A percentile compares a stretch with the other conserved stretches of the same genome.
These are phyloP conservation scores for Suillus paluster DNA, from an alignment of 768 basidiomycete species.

Conservation along the genomic window DNA sequence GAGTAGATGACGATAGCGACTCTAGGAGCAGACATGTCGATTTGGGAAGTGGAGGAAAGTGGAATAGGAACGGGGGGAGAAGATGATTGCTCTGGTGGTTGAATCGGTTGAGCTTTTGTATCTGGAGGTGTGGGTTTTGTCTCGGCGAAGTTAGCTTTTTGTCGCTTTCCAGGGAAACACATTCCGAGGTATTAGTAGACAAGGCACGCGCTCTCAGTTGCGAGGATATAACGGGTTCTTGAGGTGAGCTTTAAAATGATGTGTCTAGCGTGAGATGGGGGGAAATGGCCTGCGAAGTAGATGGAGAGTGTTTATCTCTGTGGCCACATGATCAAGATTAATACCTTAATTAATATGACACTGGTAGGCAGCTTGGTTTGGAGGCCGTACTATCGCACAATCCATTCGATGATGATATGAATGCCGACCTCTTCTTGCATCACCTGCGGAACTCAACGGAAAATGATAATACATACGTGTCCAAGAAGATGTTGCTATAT, in stretches of 20 bases:
- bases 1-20: constrained; percentile 55
- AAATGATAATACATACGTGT: background rate
- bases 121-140: constrained; percentile 19
- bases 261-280: constrained; percentile 31
- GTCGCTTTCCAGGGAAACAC: constrained; percentile 45
- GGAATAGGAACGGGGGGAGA: constrained; percentile 7
- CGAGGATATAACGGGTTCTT: constrained; percentile 15
- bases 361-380: constrained; percentile 2
- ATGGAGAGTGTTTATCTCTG: background rate
- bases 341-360: too few species aligned
- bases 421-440: background rate
- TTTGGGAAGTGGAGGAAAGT: constrained; percentile 1
- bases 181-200: constrained; percentile 24
- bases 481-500: background rate
- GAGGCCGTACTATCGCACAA: constrained; percentile 10
- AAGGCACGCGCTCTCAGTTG: constrained; percentile 1
- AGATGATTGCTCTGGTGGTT: constrained; percentile 7
- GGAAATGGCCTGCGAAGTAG: constrained; percentile 17
- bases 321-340: constrained; percentile 21
- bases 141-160: constrained; percentile 39
- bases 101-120: constrained; percentile 17
- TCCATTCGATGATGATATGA: background rate
- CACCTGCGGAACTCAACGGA: background rate
- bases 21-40: constrained; percentile 33
- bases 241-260: constrained; percentile 8